Evolutionary conservation across 345 rosid species (phyloP).

Genomic region (Sisymbrium irio): DNA sequence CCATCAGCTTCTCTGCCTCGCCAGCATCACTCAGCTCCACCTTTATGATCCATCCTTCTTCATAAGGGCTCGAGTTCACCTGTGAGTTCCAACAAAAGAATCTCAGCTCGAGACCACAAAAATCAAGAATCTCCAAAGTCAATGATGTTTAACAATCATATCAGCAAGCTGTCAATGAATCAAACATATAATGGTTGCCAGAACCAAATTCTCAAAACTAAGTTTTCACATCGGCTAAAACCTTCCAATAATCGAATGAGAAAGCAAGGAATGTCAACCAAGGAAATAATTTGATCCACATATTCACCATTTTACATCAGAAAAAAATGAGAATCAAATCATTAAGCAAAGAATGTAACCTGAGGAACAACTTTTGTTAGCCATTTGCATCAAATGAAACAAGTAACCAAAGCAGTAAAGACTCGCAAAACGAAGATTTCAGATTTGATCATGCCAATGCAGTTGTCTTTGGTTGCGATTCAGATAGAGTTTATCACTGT

Average conservation of each 20-base stretch:
- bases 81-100: conserved; percentile 17
- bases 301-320: neutral
- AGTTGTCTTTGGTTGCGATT: neutral
- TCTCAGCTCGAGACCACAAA: neutral
- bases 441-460: neutral
- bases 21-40: conserved; percentile 55
- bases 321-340: neutral
- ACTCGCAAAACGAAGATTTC: neutral
- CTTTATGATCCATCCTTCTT: conserved; percentile 86
- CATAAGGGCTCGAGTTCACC: conserved; percentile 86
- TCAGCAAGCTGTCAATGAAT: neutral
- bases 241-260: neutral
- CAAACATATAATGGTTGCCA: neutral
- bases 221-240: neutral
- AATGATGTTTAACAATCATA: neutral
- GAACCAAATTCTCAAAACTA: neutral
- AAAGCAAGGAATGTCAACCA: neutral
- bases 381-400: neutral
- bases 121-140: neutral
- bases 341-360: neutral
- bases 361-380: neutral
- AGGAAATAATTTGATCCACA: neutral
- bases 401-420: neutral
- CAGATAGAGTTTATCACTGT: neutral
- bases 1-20: conserved; percentile 73